Conservation (phyloP, 1,139 yeast species). For the Suhomyces chickasaworum region DNA sequence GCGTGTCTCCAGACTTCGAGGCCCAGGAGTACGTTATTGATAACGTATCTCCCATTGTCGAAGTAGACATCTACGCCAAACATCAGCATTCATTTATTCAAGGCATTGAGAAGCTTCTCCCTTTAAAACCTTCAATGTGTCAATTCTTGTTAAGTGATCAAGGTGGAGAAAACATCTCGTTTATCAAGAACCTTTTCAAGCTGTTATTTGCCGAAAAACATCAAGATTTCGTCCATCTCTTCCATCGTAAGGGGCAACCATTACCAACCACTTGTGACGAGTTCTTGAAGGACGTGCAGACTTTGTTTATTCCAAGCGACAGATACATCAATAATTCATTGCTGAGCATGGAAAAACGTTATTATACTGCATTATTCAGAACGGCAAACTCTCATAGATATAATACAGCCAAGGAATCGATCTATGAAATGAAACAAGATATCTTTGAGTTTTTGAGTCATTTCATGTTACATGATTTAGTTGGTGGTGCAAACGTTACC, state of each 20-base stretch:
- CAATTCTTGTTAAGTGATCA: conserved; percentile 32
- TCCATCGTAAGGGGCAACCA: conserved; percentile 14
- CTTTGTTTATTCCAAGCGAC: conserved; percentile 42
- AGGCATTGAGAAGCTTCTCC: conserved; percentile 59
- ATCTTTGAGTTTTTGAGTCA: conserved; percentile 28
- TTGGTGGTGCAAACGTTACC: conserved; percentile 40
- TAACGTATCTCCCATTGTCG: conserved; percentile 54
- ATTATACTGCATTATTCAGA: conserved; percentile 35
- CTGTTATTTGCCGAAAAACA: conserved; percentile 28
- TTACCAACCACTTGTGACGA: conserved; percentile 33
- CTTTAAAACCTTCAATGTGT: conserved; percentile 46
- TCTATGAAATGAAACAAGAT: conserved; percentile 34
- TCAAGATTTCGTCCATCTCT: conserved; percentile 10
- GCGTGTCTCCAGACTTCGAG: conserved; percentile 33
- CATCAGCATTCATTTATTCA: conserved; percentile 75
- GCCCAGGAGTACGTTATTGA: conserved; percentile 47
- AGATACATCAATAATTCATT: conserved; percentile 28
- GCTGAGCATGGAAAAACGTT: conserved; percentile 28
- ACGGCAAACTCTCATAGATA: conserved; percentile 23
- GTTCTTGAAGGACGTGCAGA: conserved; percentile 30
- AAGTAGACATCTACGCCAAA: conserved; percentile 63
- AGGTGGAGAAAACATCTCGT: conserved; percentile 27
- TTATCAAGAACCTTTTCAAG: conserved; percentile 33
- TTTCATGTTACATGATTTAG: conserved; percentile 30
- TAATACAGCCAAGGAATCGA: conserved; percentile 36